Percentiles rank a stretch among this genome's conserved stretches.
Evolutionary conservation across 2,329 filamentous ascomycete genomes (phyloP).

Genomic region (Sarocladium brachiariae): DNA sequence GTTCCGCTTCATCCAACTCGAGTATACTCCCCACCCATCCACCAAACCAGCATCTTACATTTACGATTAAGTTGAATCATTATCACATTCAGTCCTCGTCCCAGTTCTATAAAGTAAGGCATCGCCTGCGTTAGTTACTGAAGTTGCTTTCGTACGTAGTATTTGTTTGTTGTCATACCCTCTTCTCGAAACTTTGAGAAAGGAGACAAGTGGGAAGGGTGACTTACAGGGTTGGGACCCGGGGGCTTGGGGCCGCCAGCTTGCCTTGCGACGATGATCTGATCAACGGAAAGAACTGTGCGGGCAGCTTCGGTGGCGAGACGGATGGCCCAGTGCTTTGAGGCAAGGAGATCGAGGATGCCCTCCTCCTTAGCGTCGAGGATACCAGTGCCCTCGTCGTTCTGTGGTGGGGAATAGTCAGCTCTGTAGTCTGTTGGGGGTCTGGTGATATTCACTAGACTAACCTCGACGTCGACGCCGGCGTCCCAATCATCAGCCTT

Average conservation of each 20-base stretch:
- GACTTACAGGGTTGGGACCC: constrained; percentile 70
- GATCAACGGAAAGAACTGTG: constrained; percentile 92
- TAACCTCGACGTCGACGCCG: constrained; percentile 87
- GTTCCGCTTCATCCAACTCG: no score
- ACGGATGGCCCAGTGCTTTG: constrained; percentile 96
- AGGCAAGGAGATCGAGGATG: constrained; percentile 85
- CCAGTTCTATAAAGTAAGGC: constrained; percentile 42
- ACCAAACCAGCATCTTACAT: constrained; percentile 9
- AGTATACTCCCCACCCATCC: constrained; percentile 10
- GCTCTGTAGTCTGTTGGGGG: not conserved
- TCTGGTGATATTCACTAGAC: constrained; percentile 13
- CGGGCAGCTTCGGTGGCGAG: constrained; percentile 90
- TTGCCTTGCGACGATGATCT: constrained; percentile 97
- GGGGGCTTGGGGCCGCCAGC: constrained; percentile 96
- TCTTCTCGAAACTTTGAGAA: no score
- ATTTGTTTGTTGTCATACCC: no score
- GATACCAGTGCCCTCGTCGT: constrained; percentile 71
- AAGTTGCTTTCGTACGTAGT: no score
- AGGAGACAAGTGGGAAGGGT: not conserved
- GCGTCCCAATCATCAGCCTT: constrained; percentile 80
- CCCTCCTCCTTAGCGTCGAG: constrained; percentile 81
- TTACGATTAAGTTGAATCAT: constrained; percentile 21
- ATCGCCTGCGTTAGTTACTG: no score
- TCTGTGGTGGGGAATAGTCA: constrained; percentile 35
- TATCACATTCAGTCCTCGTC: constrained; percentile 46